These are phyloP conservation scores for Brettanomyces anomalus DNA, from an alignment of 805 yeast species.

Conservation along the genomic window DNA sequence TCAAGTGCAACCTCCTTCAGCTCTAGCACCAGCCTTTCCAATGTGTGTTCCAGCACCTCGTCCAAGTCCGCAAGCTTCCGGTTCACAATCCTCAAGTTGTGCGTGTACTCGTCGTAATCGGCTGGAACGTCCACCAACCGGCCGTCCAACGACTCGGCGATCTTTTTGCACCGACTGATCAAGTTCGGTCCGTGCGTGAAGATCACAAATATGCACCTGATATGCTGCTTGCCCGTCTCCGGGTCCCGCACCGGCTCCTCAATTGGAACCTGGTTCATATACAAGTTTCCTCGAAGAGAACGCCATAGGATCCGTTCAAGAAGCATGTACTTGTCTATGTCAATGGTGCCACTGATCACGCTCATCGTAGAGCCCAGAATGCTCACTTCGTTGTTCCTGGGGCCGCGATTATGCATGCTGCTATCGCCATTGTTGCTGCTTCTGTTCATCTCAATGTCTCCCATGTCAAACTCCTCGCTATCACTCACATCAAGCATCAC, in stretches of 20 bases:
- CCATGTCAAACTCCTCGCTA: too few species aligned
- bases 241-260: slow-evolving; percentile 57
- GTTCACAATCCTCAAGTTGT: slow-evolving; percentile 43
- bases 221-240: slow-evolving; percentile 42
- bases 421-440: background rate
- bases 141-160: slow-evolving; percentile 87
- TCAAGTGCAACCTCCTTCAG: slow-evolving; percentile 69
- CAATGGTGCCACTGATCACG: slow-evolving; percentile 74
- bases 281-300: slow-evolving; percentile 84
- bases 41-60: slow-evolving; percentile 55
- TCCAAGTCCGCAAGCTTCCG: slow-evolving; percentile 28
- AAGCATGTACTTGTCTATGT: slow-evolving; percentile 55
- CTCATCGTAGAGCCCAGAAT: slow-evolving; percentile 29
- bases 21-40: slow-evolving; percentile 66
- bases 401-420: slow-evolving; percentile 1
- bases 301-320: slow-evolving; percentile 88
- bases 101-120: slow-evolving; percentile 31
- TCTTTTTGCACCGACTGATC: slow-evolving; percentile 59
- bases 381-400: slow-evolving; percentile 21
- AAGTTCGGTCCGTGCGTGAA: slow-evolving; percentile 85
- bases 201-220: slow-evolving; percentile 76
- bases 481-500: background rate
- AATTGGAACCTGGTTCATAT: slow-evolving; percentile 67
- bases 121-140: slow-evolving; percentile 52
- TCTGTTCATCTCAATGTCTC: background rate